These are phyloP conservation scores for Komagataella pastoris DNA, from an alignment of 805 yeast genomes.

Conservation along the genomic window DNA sequence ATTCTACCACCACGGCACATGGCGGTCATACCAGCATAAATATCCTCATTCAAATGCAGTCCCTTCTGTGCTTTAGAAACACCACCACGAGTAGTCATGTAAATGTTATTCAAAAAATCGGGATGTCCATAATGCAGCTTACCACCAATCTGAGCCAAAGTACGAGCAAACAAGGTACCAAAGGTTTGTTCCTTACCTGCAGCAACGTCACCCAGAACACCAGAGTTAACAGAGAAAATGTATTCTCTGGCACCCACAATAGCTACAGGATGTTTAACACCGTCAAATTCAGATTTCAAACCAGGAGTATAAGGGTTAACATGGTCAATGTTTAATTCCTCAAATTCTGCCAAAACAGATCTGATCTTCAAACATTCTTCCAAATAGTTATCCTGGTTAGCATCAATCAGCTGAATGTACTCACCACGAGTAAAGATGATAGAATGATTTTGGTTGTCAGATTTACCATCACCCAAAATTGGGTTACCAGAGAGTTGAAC, in stretches of 20 bases:
- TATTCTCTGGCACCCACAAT: slow-evolving; percentile 82
- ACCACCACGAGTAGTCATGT: slow-evolving; percentile 82
- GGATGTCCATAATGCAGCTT: slow-evolving; percentile 85
- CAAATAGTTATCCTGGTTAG: slow-evolving; percentile 75
- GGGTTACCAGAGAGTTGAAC: slow-evolving; percentile 76
- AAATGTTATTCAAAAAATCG: slow-evolving; percentile 64
- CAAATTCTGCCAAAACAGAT: slow-evolving; percentile 73
- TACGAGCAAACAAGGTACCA: slow-evolving; percentile 76
- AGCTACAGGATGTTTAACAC: slow-evolving; percentile 55
- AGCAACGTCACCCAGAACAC: slow-evolving; percentile 79
- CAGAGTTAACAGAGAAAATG: slow-evolving; percentile 76
- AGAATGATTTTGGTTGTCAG: slow-evolving; percentile 79
- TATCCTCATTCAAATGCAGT: slow-evolving; percentile 76
- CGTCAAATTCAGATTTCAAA: slow-evolving; percentile 40
- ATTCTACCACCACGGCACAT: slow-evolving; percentile 76
- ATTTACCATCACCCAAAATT: slow-evolving; percentile 79
- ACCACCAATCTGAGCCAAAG: slow-evolving; percentile 76
- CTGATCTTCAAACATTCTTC: slow-evolving; percentile 79
- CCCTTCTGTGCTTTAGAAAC: slow-evolving; percentile 82
- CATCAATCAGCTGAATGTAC: slow-evolving; percentile 73
- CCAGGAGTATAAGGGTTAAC: slow-evolving; percentile 73
- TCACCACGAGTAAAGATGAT: slow-evolving; percentile 75
- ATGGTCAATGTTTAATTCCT: slow-evolving; percentile 63
- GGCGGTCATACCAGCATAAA: slow-evolving; percentile 82
- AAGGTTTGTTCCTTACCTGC: slow-evolving; percentile 87